Percentiles rank a stretch among this genome's conserved stretches.
Evolutionary conservation across 805 yeast species (phyloP).

Genomic region (Wickerhamomyces pijperi): DNA sequence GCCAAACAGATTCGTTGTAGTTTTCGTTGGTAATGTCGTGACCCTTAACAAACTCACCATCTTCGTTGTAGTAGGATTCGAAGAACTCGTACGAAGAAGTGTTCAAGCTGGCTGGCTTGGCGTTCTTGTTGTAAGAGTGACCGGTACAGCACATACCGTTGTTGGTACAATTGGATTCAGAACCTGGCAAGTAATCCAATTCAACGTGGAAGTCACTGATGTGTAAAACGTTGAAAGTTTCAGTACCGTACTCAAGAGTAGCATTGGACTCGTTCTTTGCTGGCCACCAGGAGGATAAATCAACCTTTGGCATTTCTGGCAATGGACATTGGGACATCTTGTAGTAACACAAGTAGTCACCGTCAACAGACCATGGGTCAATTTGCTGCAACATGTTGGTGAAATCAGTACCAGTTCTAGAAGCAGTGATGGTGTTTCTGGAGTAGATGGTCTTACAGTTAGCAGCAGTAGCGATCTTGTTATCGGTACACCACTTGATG

Average conservation of each 20-base stretch:
- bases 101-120: slow-evolving; percentile 8
- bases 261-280: slow-evolving; percentile 30
- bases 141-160: slow-evolving; percentile 50
- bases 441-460: slow-evolving; percentile 23
- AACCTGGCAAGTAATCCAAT: slow-evolving; percentile 39
- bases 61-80: slow-evolving; percentile 20
- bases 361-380: slow-evolving; percentile 43
- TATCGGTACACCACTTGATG: slow-evolving; percentile 31
- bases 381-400: slow-evolving; percentile 38
- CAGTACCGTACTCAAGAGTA: slow-evolving; percentile 17
- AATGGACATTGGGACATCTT: slow-evolving; percentile 36
- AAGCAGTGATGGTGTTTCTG: slow-evolving; percentile 26
- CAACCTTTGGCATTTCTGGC: slow-evolving; percentile 41
- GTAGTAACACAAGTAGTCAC: slow-evolving; percentile 51
- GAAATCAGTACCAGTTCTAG: slow-evolving; percentile 33
- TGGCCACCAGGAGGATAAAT: slow-evolving; percentile 34
- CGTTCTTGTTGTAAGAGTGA: slow-evolving; percentile 6
- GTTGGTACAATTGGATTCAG: slow-evolving; percentile 46
- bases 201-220: slow-evolving; percentile 58
- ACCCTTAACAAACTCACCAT: slow-evolving; percentile 21
- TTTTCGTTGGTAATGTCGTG: slow-evolving; percentile 19
- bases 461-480: slow-evolving; percentile 15
- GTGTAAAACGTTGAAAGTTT: slow-evolving; percentile 51
- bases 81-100: slow-evolving; percentile 18
- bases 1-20: slow-evolving; percentile 26